phyloP scores from a whole-genome alignment of 129 eudicot genomes.

The Flaveria brownii region DNA sequence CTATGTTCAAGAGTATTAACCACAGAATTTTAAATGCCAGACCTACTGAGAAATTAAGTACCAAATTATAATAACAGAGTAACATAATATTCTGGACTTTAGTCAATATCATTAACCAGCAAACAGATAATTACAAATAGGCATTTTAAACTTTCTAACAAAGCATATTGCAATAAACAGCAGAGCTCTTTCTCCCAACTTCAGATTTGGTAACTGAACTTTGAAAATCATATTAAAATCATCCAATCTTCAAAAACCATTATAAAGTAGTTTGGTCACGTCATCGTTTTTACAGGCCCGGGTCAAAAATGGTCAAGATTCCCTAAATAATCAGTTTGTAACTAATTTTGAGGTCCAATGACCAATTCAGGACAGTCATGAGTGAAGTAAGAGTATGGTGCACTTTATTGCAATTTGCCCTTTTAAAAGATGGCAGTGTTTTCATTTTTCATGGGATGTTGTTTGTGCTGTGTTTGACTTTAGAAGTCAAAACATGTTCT shows the following conservation, averaged over 20 bases:
- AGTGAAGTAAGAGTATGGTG: background rate
- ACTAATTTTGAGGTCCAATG: background rate
- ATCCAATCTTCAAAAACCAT: background rate
- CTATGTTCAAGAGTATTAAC: too few species aligned
- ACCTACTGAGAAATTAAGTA: too few species aligned
- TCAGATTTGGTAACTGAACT: background rate
- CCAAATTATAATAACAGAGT: too few species aligned
- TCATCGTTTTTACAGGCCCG: background rate
- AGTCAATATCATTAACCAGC: too few species aligned
- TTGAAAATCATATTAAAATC: too few species aligned
- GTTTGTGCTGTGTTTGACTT: slow-evolving; percentile 9
- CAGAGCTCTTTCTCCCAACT: background rate
- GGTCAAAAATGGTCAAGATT: background rate
- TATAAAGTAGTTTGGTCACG: background rate
- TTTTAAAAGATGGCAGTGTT: background rate
- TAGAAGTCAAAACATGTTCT: background rate
- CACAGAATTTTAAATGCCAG: too few species aligned
- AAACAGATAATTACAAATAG: background rate
- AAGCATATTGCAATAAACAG: background rate
- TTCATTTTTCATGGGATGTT: slow-evolving; percentile 1
- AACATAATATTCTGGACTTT: too few species aligned
- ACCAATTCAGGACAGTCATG: background rate
- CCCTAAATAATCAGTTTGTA: background rate
- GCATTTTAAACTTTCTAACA: background rate
- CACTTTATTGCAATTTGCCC: background rate